These are phyloP conservation scores for Pyrenopolyporus hunteri DNA, from an alignment of 495 filamentous ascomycete genomes.

Conservation along the genomic window DNA sequence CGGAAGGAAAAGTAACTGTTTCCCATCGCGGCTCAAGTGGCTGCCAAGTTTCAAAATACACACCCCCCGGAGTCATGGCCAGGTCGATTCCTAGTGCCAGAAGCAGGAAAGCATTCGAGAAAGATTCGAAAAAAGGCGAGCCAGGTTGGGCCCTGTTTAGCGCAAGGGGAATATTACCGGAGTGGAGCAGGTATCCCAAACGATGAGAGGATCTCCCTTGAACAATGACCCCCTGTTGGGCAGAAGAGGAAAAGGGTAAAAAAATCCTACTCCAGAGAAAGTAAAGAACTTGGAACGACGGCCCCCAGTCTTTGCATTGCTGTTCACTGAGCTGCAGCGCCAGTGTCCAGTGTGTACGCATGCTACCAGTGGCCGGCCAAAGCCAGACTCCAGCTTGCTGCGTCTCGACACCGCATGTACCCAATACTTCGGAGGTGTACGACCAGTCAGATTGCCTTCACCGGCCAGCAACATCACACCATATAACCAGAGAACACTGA, in stretches of 20 bases:
- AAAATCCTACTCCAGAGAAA: slow-evolving; percentile 21
- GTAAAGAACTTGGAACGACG: slow-evolving; percentile 24
- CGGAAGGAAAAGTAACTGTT: slow-evolving; percentile 32
- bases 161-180: slow-evolving; percentile 45
- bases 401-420: slow-evolving; percentile 35
- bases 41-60: slow-evolving; percentile 37
- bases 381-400: slow-evolving; percentile 22
- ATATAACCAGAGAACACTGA: slow-evolving; percentile 36
- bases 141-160: slow-evolving; percentile 41
- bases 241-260: slow-evolving; percentile 9
- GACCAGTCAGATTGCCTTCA: slow-evolving; percentile 28
- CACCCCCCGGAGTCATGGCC: slow-evolving; percentile 38
- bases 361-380: slow-evolving; percentile 17
- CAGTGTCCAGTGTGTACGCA: not conserved
- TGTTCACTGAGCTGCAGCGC: slow-evolving; percentile 29
- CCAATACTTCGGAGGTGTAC: slow-evolving; percentile 36
- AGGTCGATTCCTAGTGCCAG: slow-evolving; percentile 39
- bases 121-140: slow-evolving; percentile 41
- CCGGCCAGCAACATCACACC: slow-evolving; percentile 35
- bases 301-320: slow-evolving; percentile 35
- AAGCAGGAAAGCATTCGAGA: slow-evolving; percentile 41
- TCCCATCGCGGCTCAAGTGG: slow-evolving; percentile 36
- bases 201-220: slow-evolving; percentile 42
- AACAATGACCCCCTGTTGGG: slow-evolving; percentile 23
- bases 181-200: slow-evolving; percentile 39